These are phyloP conservation scores for Cystofilobasidium capitatum DNA, from an alignment of 768 basidiomycete genomes.

Conservation along the genomic window DNA sequence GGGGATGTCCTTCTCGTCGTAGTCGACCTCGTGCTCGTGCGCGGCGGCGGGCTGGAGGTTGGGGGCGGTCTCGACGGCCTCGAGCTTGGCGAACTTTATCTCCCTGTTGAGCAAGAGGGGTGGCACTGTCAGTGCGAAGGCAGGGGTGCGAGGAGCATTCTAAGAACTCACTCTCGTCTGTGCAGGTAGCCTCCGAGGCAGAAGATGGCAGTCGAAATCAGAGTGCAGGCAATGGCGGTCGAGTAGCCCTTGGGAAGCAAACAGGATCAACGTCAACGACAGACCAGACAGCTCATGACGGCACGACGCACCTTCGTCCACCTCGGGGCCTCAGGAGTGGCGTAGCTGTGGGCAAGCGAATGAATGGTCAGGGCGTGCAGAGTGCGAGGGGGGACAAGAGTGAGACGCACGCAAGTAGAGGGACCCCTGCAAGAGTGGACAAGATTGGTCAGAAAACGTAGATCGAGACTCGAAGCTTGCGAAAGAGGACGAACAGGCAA, in stretches of 20 bases:
- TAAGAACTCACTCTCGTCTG: too few relatives aligned
- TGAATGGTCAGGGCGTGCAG: too few relatives aligned
- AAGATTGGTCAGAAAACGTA: too few relatives aligned
- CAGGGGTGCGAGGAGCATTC: too few relatives aligned
- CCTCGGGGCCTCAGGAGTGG: constrained; percentile 1
- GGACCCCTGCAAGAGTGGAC: too few relatives aligned
- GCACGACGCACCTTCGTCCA: not conserved
- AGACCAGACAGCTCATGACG: not conserved
- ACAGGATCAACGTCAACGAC: not conserved
- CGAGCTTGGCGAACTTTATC: constrained; percentile 3
- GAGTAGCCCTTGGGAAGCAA: not conserved
- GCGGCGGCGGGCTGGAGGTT: not conserved
- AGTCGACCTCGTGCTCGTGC: not conserved
- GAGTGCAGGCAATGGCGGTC: constrained; percentile 20
- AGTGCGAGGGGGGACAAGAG: too few relatives aligned
- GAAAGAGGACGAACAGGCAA: too few relatives aligned
- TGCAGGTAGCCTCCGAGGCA: constrained; percentile 21
- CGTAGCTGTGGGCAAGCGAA: too few relatives aligned
- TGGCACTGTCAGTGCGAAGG: too few relatives aligned
- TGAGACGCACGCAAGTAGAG: not conserved
- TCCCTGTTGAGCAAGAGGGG: too few relatives aligned
- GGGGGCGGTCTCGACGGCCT: constrained; percentile 4
- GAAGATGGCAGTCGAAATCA: constrained; percentile 10
- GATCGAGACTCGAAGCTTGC: too few relatives aligned
- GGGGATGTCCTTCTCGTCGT: not conserved